phyloP scores from a whole-genome alignment of 139 green algal species.

The Chlorella sp. region DNA sequence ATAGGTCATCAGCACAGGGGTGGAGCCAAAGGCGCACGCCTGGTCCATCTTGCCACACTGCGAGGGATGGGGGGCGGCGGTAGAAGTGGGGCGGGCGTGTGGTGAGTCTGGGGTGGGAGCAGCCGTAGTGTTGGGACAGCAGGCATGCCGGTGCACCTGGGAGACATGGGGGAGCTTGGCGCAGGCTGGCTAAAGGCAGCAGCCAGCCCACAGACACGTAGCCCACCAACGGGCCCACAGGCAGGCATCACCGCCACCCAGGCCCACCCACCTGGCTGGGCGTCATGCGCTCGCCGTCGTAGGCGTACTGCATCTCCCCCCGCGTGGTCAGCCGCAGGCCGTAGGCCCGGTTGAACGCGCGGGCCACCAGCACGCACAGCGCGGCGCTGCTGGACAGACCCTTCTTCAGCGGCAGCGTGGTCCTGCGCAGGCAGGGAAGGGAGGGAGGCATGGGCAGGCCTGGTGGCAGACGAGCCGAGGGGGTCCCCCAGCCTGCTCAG shows the following conservation, averaged over 20 bases:
- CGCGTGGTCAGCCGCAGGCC: slow-evolving; percentile 66
- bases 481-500: background rate
- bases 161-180: too few relatives aligned
- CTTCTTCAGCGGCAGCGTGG: slow-evolving; percentile 76
- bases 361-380: slow-evolving; percentile 77
- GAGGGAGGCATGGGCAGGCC: too few relatives aligned
- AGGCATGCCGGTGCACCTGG: too few relatives aligned
- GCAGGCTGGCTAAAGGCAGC: too few relatives aligned
- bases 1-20: slow-evolving; percentile 72
- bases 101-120: background rate
- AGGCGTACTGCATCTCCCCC: slow-evolving; percentile 80
- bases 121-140: too few relatives aligned
- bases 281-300: slow-evolving; percentile 75
- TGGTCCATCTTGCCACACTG: slow-evolving; percentile 78
- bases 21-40: slow-evolving; percentile 70
- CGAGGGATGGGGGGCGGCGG: background rate
- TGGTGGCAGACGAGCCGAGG: too few relatives aligned
- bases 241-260: too few relatives aligned
- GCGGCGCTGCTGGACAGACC: slow-evolving; percentile 78
- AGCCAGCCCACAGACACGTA: too few relatives aligned
- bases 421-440: too few relatives aligned
- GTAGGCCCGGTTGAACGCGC: slow-evolving; percentile 67
- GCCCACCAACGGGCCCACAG: too few relatives aligned
- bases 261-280: slow-evolving; percentile 53
- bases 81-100: background rate